Percentiles rank a stretch among this genome's conserved stretches.
Evolutionary conservation across 192 early-diverging fungal species (phyloP).

Genomic region (Linnemannia hyalina): DNA sequence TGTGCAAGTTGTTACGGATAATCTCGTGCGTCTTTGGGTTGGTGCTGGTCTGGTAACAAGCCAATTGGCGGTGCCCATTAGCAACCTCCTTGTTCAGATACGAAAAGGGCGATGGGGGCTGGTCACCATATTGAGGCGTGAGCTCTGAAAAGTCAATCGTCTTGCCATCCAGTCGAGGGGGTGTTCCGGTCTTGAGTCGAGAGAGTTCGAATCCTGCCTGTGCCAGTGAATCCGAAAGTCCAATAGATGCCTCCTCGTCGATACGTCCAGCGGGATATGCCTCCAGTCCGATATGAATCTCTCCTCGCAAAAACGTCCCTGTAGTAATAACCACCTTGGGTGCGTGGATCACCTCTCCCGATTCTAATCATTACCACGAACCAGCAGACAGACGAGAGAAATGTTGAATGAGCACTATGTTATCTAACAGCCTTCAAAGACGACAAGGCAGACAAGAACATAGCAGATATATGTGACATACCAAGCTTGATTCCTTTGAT

Average conservation of each 20-base stretch:
- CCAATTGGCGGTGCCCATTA: constrained; percentile 73
- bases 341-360: constrained; percentile 74
- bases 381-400: background rate
- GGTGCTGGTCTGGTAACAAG: constrained; percentile 84
- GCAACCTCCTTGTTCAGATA: constrained; percentile 80
- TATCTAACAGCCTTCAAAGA: background rate
- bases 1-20: constrained; percentile 79
- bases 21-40: constrained; percentile 75
- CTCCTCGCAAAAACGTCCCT: constrained; percentile 85
- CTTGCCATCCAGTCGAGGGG: constrained; percentile 79
- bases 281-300: constrained; percentile 81
- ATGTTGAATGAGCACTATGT: background rate
- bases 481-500: constrained; percentile 75
- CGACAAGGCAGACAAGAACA: background rate
- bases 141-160: constrained; percentile 82
- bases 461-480: constrained; percentile 11
- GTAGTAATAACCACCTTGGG: constrained; percentile 85
- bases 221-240: constrained; percentile 79
- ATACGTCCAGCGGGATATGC: constrained; percentile 81
- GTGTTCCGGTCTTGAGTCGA: constrained; percentile 90
- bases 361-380: constrained; percentile 48
- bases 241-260: constrained; percentile 79
- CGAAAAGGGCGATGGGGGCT: constrained; percentile 81
- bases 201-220: constrained; percentile 82
- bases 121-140: constrained; percentile 75